Base-by-base conservation (phyloP, 176 grass and related monocot species). In the Rhipidocladum racemiflorum region DNA sequence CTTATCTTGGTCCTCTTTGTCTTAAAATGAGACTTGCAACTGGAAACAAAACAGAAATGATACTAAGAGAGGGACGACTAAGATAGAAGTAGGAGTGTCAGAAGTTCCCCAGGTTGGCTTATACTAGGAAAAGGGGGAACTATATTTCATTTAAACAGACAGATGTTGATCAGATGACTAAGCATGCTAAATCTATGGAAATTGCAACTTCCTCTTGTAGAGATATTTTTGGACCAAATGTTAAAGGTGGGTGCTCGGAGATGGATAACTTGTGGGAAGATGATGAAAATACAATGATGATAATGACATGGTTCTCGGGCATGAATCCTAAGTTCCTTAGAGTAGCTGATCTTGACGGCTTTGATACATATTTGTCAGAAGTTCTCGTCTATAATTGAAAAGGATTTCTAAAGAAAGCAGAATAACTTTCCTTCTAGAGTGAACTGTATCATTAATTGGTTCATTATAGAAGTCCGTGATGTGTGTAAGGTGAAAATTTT, bases 221-320 rank as follows among this genome's bases (percentile, higher is more conserved):
- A 61, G 5, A 30, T 27, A 35, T 14, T 44, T 36, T 57, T 68
- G 0, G 15, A 36, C 61, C 42, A 40, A 21, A 61, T 45, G 16
- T 28, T 55, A 17, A 67, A 71, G 16, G 0, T 72, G n/a, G 36
- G 44, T 79, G 68, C 28, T 73, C 11, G 25, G 15, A 43, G 13
- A 74, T 56, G 46, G 48, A 74, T 55, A 85, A 69, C 20, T 45
- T 59, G 25, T 85, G 63, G 48, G 56, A 76, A 64, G 14, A 57
- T 72, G 40, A 65, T 84, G 59, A 59, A 55, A 78, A 56, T 70
- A 20, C 16, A 72, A 78, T 46, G 46, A 72, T 64, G 72, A 18
- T 70, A 43, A 60, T 10, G 4, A 42, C 43, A 71, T 54, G 43
- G 27, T 77, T 77, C 30, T 83, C 45, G 1, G 35, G 10, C 10